phyloP scores from a whole-genome alignment of 1,284 basidiomycete genomes.

The Ustilago esculenta region DNA sequence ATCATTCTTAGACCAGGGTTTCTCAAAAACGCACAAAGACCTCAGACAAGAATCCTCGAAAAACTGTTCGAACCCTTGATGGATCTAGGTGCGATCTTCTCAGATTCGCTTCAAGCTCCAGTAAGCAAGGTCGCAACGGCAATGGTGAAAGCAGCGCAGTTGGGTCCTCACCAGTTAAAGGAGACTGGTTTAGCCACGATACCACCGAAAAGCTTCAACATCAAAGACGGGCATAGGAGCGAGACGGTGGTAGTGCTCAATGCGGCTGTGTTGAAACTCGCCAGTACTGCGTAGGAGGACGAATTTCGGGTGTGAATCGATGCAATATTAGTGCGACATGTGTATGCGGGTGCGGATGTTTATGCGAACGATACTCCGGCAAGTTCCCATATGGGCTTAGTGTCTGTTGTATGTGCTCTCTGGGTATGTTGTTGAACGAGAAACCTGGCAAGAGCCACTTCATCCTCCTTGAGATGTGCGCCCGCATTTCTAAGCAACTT shows the following conservation, averaged over 20 bases:
- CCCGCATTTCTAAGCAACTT: constrained; percentile 58
- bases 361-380: constrained; percentile 22
- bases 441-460: constrained; percentile 39
- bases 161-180: constrained; percentile 20
- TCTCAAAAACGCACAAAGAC: constrained; percentile 68
- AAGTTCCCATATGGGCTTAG: constrained; percentile 20
- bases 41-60: constrained; percentile 68
- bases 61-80: constrained; percentile 7
- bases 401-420: background rate
- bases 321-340: no score
- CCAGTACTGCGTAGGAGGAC: no score
- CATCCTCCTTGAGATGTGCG: constrained; percentile 61
- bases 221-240: constrained; percentile 1
- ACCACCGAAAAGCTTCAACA: constrained; percentile 13
- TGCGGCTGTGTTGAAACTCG: constrained; percentile 11
- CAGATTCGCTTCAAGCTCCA: constrained; percentile 8
- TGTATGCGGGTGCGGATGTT: background rate
- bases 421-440: constrained; percentile 4
- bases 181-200: background rate
- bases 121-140: constrained; percentile 32
- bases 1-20: constrained; percentile 76
- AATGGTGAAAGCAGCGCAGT: constrained; percentile 31
- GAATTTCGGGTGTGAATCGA: no score
- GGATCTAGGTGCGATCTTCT: constrained; percentile 5
- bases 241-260: constrained; percentile 11